phyloP scores from a whole-genome alignment of 495 filamentous ascomycete genomes.

The Lasiosphaeris hirsuta region DNA sequence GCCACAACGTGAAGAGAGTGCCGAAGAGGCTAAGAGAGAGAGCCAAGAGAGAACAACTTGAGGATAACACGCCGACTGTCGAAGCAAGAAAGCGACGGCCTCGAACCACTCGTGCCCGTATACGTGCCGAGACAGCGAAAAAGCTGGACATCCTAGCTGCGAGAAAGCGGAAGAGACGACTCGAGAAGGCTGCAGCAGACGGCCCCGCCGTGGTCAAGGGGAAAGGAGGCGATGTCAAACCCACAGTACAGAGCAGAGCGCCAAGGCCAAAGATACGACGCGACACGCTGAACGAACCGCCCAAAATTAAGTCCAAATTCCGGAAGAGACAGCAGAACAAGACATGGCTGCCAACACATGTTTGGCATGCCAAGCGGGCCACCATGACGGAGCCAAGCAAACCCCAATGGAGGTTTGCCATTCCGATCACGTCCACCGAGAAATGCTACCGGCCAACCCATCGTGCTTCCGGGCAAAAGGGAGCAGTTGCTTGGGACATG shows the following conservation, averaged over 20 bases:
- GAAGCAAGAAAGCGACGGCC: conserved; percentile 68
- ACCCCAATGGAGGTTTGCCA: conserved; percentile 83
- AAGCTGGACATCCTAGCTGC: conserved; percentile 62
- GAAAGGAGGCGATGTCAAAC: neutral
- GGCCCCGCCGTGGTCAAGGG: neutral
- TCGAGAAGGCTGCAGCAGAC: conserved; percentile 32
- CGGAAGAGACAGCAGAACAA: conserved; percentile 84
- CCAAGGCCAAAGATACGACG: conserved; percentile 67
- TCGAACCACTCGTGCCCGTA: conserved; percentile 60
- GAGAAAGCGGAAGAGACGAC: conserved; percentile 54
- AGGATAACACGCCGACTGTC: conserved; percentile 88
- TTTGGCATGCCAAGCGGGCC: conserved; percentile 91
- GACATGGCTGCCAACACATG: conserved; percentile 90
- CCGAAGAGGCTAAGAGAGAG: conserved; percentile 69
- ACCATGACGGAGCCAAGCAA: conserved; percentile 75
- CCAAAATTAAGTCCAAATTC: conserved; percentile 65
- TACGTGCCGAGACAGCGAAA: conserved; percentile 81
- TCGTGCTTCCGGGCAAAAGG: conserved; percentile 60
- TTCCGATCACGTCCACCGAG: conserved; percentile 78
- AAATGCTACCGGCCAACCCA: conserved; percentile 89
- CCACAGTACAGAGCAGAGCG: conserved; percentile 37
- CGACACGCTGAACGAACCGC: conserved; percentile 64
- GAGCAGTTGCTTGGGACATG: conserved; percentile 82
- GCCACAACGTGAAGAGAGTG: conserved; percentile 92
- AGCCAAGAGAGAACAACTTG: conserved; percentile 77